Base-by-base conservation (phyloP, 2,329 filamentous ascomycete genomes). In the Colletotrichum tabaci region DNA sequence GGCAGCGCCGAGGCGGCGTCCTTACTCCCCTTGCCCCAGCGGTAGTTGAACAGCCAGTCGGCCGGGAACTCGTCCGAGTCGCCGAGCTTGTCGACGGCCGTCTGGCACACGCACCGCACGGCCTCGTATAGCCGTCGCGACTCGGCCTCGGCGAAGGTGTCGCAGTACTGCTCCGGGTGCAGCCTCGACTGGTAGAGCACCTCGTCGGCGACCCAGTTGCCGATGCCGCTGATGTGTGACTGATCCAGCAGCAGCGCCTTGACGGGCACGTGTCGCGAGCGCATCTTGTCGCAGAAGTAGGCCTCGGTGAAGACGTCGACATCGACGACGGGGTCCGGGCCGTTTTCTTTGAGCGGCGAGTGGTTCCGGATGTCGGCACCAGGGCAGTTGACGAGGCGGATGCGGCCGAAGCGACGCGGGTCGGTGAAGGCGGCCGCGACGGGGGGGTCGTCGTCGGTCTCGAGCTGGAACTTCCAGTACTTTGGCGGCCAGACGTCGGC, bases 141-240 rank as follows among this genome's bases (percentile, higher is more conserved):
- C 80, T 98, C 92, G 0, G 84, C 87, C 42, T 93, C 90, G 73
- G 80, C 87, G 75, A 98, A 93, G 0, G 93, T 93, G 77, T 98
- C 92, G 82, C 92, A 94, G 82, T 97, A 97, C 79, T 98, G 94
- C 80, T 98, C 96, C 0, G 96, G 96, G 75, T 99, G 96, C 18
- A 98, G 88, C 61, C 89, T 91, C 6, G 96, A 93, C 76, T 98
- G 92, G 78, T 95, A 99, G 62, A 99, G 85, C 8, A 98, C 92
- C 80, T 99, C 96, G 79, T 99, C 96, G 0, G 92, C 95, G 65
- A 99, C 96, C 96, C 96, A 99, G 79, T 98, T 98, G 0, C 96
- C 96, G 73, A 99, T 94, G 9, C 96, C 96, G 77, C 93, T 96
- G 73, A 98, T 93, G 79, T 93, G 93, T 21, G 90, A 88, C 81